Evolutionary conservation across 1,284 basidiomycete species (phyloP).

Genomic region (Tylopilus sp.): DNA sequence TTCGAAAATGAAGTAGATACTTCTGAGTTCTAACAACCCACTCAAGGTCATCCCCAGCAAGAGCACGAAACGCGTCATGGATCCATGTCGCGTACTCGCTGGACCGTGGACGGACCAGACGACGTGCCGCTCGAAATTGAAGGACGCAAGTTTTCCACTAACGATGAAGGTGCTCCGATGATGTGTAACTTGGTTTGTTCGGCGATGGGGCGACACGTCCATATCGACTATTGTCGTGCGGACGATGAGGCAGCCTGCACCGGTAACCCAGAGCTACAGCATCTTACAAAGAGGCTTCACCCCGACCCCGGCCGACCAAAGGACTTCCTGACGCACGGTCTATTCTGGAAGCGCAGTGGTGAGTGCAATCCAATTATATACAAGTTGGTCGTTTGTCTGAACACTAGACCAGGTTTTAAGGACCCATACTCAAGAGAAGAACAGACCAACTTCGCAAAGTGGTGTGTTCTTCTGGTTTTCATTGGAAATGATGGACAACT

Average conservation of each 20-base stretch:
- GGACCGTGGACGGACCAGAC: slow-evolving; percentile 66
- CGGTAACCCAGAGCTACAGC: slow-evolving; percentile 56
- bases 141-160: slow-evolving; percentile 64
- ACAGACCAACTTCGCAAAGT: slow-evolving; percentile 63
- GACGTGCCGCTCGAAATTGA: slow-evolving; percentile 59
- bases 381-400: not conserved
- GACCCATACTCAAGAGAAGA: slow-evolving; percentile 72
- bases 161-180: slow-evolving; percentile 74
- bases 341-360: slow-evolving; percentile 71
- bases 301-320: slow-evolving; percentile 61
- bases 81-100: slow-evolving; percentile 67
- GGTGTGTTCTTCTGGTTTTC: slow-evolving; percentile 44
- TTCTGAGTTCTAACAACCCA: not conserved
- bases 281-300: slow-evolving; percentile 53
- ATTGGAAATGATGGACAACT: not conserved
- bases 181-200: slow-evolving; percentile 70
- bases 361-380: not conserved
- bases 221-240: slow-evolving; percentile 68
- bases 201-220: slow-evolving; percentile 64
- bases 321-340: slow-evolving; percentile 64
- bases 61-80: slow-evolving; percentile 74
- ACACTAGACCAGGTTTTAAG: slow-evolving; percentile 43
- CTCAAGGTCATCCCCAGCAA: slow-evolving; percentile 65
- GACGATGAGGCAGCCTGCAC: slow-evolving; percentile 49
- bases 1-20: not conserved